Base-by-base conservation (phyloP, 371 early-diverging fungal genomes). In the Syncephalastrum racemosum region DNA sequence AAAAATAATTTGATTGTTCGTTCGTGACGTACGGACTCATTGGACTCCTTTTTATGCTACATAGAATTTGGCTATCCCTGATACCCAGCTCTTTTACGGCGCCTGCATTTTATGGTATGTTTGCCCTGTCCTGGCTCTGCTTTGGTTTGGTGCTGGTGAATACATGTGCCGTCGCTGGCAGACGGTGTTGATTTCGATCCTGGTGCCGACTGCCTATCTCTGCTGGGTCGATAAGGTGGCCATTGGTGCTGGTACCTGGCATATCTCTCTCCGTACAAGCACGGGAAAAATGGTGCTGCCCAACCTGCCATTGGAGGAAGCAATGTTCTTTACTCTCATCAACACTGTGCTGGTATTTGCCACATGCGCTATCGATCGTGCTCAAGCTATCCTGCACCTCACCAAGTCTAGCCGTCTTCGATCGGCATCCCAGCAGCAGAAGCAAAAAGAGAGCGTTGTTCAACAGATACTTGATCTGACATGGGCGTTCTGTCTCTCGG, bases 251-350 rank as follows among this genome's bases (percentile, higher is more conserved):
- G 80, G 82, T 0, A 80, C 77, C 0, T 87, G 88, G 88, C 49
- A 63, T 18, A 85, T 87, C 53, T 68, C 71, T 18, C 24, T 56
- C 4, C 63, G 66, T 10, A 73, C 80, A 27, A 81, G 77, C 36
- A 69, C 80, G 1, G 81, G 82, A 1, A 60, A 71, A 25, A 63
- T 81, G 56, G 65, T 82, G 2, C 64, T 63, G 0, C 64, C 66
- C 8, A 53, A 76, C 52, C 58, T 87, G 1, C 88, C 88, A 1
- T 31, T 87, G 19, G 88, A 87, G 62, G 88, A 87, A 62, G 77
- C 75, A 22, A 55, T 75, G 59, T 87, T 87, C 54, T 87, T 85
- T 53, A 31, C 69, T 12, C 27, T 85, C 14, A 79, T 83, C 53
- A 82, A 84, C 43, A 61, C 64, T 14, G 72, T 87, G 50, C 53